Base-by-base conservation (phyloP, 768 basidiomycete genomes). In the Cyathus striatus region DNA sequence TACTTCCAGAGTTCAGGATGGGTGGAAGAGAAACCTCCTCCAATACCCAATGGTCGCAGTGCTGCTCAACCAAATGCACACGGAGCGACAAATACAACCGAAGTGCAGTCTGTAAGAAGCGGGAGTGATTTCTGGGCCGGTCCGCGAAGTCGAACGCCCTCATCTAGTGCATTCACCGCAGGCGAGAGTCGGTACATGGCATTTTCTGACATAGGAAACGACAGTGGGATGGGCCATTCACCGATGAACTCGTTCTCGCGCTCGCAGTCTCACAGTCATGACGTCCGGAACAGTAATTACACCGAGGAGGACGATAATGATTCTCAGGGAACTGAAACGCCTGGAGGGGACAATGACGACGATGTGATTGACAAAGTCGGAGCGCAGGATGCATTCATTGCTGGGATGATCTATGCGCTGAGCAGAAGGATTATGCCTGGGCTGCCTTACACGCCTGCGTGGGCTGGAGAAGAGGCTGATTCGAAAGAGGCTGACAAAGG, bases 1-100 rank as follows among this genome's bases (percentile, higher is more conserved):
- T 92, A 91, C 60, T 87, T 90, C 57, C 90, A 92, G 49, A 82
- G 81, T 50, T 88, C 86, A 0, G 81, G 83, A 1, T 91, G 89
- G 87, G 77, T 83, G 2, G 81, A 81, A 45, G 74, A 78, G 23
- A 63, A 56, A 16, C 51, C 57, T 5, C 44, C 64, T 1, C 53
- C 60, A 24, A 41, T 42, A 39, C 27, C 43, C 18, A 35, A n/a
- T 32, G 41, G 35, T 21, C 9, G 34, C 18, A 35, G 52, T 27
- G 43, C 46, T 42, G 40, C 44, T 27, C 44, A 49, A 24, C 33
- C 40, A 20, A 50, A 47, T 37, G 52, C 42, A 42, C 47, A 48
- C 20, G 51, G 48, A 33, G 46, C 54, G 40, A 49, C 49, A 14
- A 56, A 57, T 38, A 44, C 47, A n/a, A 52, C 49, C 7, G 72